Conservation (phyloP, 2,329 filamentous ascomycete species). For the Sporothrix brunneoviolacea region DNA sequence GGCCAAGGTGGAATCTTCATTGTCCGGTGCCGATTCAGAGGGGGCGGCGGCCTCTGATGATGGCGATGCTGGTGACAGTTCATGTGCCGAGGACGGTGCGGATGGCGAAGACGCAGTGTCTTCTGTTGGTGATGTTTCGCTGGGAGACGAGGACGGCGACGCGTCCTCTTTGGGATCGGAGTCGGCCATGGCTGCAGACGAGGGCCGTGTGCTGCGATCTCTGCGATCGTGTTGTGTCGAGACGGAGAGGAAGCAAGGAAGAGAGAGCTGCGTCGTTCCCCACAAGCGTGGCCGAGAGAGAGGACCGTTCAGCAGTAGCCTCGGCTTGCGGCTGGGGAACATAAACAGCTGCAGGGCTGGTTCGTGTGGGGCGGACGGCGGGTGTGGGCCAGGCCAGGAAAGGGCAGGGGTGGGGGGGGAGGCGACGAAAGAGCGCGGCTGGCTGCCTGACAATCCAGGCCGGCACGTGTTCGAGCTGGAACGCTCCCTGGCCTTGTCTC, state of each 20-base stretch:
- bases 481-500: no score
- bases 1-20: no score
- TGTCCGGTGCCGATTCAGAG: no score
- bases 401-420: background rate
- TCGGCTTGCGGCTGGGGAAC: constrained; percentile 12
- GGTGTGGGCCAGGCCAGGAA: no score
- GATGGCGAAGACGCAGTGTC: background rate
- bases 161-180: constrained; percentile 8
- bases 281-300: no score
- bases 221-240: background rate
- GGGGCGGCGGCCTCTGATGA: no score
- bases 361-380: background rate
- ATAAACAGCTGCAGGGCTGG: background rate
- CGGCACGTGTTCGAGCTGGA: background rate
- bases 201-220: no score
- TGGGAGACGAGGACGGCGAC: background rate
- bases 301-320: constrained; percentile 13
- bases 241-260: background rate
- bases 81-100: no score
- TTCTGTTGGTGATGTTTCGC: background rate
- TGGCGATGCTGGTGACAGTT: no score
- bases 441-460: constrained; percentile 2
- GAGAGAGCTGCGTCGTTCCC: no score
- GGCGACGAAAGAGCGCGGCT: no score
- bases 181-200: constrained; percentile 4